These are phyloP conservation scores for Ilyonectria robusta DNA, from an alignment of 2,329 filamentous ascomycete genomes.

Conservation along the genomic window DNA sequence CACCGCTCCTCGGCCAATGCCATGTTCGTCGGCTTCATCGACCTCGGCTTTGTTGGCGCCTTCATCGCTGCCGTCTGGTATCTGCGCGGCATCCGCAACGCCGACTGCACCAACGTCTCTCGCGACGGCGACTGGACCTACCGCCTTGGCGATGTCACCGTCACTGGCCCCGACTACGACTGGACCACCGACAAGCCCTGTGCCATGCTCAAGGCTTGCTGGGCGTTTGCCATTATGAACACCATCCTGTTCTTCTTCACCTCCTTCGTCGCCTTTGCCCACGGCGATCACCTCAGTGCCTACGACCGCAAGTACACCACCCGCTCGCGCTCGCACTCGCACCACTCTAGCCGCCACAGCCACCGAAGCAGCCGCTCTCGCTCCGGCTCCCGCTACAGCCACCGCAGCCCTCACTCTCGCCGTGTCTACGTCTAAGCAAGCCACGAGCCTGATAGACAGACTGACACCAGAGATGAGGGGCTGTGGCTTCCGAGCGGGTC, in stretches of 20 bases:
- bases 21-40: slow-evolving; percentile 72
- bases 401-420: slow-evolving; percentile 64
- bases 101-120: slow-evolving; percentile 77
- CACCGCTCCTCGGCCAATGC: slow-evolving; percentile 73
- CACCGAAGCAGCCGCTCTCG: slow-evolving; percentile 57
- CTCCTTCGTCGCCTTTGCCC: slow-evolving; percentile 76
- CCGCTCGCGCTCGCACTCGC: slow-evolving; percentile 52
- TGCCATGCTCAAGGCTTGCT: slow-evolving; percentile 91
- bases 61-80: slow-evolving; percentile 75
- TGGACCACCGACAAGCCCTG: slow-evolving; percentile 81
- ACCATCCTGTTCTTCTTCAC: slow-evolving; percentile 85
- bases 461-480: neutral
- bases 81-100: slow-evolving; percentile 70
- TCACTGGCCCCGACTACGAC: slow-evolving; percentile 65
- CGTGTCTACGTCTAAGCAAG: slow-evolving; percentile 62
- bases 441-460: neutral
- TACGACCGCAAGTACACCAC: slow-evolving; percentile 51
- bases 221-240: slow-evolving; percentile 93
- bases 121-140: slow-evolving; percentile 65
- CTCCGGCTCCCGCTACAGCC: slow-evolving; percentile 52
- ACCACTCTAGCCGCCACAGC: slow-evolving; percentile 57
- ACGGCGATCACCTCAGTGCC: slow-evolving; percentile 66
- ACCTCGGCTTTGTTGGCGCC: slow-evolving; percentile 73
- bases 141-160: slow-evolving; percentile 73
- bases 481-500: slow-evolving; percentile 4